Conservation (phyloP, 2,329 filamentous ascomycete genomes). For the Sclerotinia subarctica region DNA sequence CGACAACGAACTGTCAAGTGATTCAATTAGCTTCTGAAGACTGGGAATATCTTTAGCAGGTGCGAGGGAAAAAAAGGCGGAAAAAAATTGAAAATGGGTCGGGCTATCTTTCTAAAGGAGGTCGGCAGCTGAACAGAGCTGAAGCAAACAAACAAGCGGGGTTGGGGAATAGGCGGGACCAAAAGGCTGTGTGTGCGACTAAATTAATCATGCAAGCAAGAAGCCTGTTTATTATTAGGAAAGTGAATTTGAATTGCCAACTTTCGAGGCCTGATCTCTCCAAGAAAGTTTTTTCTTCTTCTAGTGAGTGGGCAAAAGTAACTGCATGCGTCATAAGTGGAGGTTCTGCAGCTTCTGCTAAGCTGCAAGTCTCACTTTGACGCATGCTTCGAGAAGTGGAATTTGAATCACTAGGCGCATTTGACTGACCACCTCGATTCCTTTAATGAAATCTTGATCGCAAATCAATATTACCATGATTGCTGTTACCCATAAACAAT, state of each 20-base stretch:
- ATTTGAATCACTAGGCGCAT: conserved; percentile 15
- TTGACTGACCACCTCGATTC: not conserved
- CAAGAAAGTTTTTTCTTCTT: not conserved
- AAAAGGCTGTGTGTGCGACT: not conserved
- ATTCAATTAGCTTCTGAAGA: conserved; percentile 20
- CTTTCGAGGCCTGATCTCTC: conserved; percentile 8
- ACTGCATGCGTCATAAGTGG: conserved; percentile 20
- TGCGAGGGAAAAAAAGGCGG: not conserved
- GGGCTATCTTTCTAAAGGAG: conserved; percentile 13
- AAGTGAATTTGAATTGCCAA: conserved; percentile 7
- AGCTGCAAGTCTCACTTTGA: conserved; percentile 11
- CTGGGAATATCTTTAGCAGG: not conserved
- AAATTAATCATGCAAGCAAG: conserved; percentile 4
- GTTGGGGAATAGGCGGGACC: conserved; percentile 17
- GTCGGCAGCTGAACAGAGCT: conserved; percentile 12
- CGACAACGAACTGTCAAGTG: conserved; percentile 76
- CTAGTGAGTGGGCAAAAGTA: not conserved
- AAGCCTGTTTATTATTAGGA: conserved; percentile 10
- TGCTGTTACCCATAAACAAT: not conserved
- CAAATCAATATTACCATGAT: not conserved
- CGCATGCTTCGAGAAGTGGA: conserved; percentile 17
- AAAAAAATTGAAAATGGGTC: conserved; percentile 2
- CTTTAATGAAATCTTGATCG: not conserved
- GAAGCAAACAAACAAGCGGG: conserved; percentile 21
- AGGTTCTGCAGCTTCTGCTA: conserved; percentile 8